A percentile compares a stretch with the other conserved stretches of the same genome.
These are phyloP conservation scores for Starmera quercuum DNA, from an alignment of 805 yeast species.

Conservation along the genomic window DNA sequence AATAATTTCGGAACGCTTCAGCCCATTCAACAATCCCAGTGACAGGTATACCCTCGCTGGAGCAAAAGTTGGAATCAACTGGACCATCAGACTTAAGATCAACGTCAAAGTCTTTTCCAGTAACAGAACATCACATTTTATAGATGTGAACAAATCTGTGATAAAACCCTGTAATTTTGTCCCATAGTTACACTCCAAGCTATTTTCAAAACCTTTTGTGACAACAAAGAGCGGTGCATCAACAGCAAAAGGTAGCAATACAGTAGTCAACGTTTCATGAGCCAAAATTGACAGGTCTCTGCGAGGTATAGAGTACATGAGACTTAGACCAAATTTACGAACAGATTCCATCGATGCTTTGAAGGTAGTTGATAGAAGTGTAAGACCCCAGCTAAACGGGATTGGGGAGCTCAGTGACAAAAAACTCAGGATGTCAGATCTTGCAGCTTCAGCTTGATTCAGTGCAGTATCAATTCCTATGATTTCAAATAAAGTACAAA, in stretches of 20 bases:
- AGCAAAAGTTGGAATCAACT: conserved; percentile 48
- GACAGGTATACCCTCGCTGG: conserved; percentile 60
- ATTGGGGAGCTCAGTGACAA: conserved; percentile 43
- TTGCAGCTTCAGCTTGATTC: conserved; percentile 79
- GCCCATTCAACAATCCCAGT: conserved; percentile 50
- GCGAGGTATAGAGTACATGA: conserved; percentile 45
- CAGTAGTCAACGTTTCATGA: conserved; percentile 31
- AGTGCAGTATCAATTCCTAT: conserved; percentile 78
- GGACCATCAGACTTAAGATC: conserved; percentile 38
- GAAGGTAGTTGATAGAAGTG: conserved; percentile 69
- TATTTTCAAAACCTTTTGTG: conserved; percentile 20
- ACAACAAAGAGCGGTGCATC: conserved; percentile 54
- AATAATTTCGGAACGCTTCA: conserved; percentile 23
- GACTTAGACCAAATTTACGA: conserved; percentile 48
- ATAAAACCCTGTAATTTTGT: conserved; percentile 40
- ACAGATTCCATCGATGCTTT: conserved; percentile 74
- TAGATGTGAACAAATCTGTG: conserved; percentile 21
- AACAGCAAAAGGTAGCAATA: conserved; percentile 53
- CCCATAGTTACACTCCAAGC: conserved; percentile 50
- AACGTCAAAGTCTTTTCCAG: conserved; percentile 21
- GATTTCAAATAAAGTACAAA: conserved; percentile 68
- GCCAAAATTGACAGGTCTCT: conserved; percentile 40
- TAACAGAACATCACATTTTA: conserved; percentile 21
- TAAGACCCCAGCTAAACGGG: conserved; percentile 64
- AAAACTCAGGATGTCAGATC: conserved; percentile 48